Percentiles rank a stretch among this genome's conserved stretches.
These are phyloP conservation scores for Corynascus novoguineensis DNA, from an alignment of 495 filamentous ascomycete genomes.

Conservation along the genomic window DNA sequence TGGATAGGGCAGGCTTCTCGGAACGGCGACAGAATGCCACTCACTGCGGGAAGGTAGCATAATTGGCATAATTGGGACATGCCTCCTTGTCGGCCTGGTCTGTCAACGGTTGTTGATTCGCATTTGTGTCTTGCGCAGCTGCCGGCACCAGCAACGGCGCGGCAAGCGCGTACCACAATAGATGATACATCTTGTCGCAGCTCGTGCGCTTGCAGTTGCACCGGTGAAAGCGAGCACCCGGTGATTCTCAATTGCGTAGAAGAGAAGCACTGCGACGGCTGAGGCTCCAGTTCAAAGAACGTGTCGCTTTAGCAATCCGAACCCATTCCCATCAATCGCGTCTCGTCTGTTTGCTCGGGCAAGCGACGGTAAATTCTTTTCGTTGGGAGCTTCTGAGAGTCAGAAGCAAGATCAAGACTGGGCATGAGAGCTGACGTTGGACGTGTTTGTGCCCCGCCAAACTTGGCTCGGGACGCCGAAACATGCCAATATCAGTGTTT, in stretches of 20 bases:
- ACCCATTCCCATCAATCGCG: not conserved
- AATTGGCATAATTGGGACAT: conserved; percentile 51
- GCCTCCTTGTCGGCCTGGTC: conserved; percentile 24
- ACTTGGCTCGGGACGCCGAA: no score
- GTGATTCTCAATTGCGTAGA: not conserved
- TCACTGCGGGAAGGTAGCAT: conserved; percentile 45
- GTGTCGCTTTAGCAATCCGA: not conserved
- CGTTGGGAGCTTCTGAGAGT: not conserved
- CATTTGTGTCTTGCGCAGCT: conserved; percentile 13
- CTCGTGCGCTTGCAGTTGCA: not conserved
- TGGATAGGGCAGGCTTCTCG: not conserved
- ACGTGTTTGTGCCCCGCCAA: no score
- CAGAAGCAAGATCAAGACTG: not conserved
- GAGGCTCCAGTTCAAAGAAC: not conserved
- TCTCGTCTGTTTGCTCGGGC: not conserved
- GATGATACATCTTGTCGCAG: conserved; percentile 11
- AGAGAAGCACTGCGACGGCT: not conserved
- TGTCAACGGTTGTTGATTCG: conserved; percentile 23
- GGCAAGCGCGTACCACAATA: conserved; percentile 13
- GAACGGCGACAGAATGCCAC: not conserved
- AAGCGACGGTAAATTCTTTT: not conserved
- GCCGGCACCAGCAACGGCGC: conserved; percentile 19
- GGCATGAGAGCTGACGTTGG: no score
- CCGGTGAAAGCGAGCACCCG: not conserved
- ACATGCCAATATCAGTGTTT: no score